Conservation (phyloP, 371 early-diverging fungal species). For the Mucor irregularis region DNA sequence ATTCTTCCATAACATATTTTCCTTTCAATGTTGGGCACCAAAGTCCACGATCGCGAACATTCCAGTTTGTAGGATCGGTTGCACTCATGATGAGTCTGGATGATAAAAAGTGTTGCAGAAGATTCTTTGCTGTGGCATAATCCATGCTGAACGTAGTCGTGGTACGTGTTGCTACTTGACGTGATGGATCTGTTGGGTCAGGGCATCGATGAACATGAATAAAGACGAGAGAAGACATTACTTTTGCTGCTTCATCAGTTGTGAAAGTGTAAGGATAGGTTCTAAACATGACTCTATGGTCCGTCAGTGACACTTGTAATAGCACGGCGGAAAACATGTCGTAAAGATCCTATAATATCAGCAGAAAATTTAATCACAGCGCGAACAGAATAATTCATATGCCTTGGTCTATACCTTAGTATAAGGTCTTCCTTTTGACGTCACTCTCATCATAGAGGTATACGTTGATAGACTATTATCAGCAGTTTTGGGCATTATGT, state of each 20-base stretch:
- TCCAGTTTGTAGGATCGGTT: conserved; percentile 47
- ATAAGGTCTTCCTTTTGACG: conserved; percentile 31
- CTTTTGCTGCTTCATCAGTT: conserved; percentile 58
- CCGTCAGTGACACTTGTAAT: conserved; percentile 37
- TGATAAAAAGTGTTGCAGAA: conserved; percentile 60
- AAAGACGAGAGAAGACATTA: conserved; percentile 51
- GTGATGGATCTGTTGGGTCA: conserved; percentile 51
- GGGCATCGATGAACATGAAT: conserved; percentile 54
- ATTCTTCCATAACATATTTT: conserved; percentile 53
- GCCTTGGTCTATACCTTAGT: conserved; percentile 22
- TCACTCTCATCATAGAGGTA: conserved; percentile 30
- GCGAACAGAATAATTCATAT: too few relatives aligned
- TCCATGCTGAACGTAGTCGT: conserved; percentile 60
- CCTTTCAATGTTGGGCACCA: conserved; percentile 63
- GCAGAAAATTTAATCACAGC: too few relatives aligned
- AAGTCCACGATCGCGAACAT: conserved; percentile 50
- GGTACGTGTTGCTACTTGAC: conserved; percentile 41
- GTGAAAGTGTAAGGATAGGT: conserved; percentile 59
- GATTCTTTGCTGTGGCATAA: conserved; percentile 54
- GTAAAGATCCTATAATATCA: conserved; percentile 39
- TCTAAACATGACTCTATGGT: conserved; percentile 53
- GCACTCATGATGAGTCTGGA: conserved; percentile 55
- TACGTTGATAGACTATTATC: conserved; percentile 22
- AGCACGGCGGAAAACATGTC: conserved; percentile 48
- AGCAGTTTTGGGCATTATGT: conserved; percentile 18